phyloP scores from a whole-genome alignment of 208 protist genomes.

The Naegleria lovaniensis region DNA sequence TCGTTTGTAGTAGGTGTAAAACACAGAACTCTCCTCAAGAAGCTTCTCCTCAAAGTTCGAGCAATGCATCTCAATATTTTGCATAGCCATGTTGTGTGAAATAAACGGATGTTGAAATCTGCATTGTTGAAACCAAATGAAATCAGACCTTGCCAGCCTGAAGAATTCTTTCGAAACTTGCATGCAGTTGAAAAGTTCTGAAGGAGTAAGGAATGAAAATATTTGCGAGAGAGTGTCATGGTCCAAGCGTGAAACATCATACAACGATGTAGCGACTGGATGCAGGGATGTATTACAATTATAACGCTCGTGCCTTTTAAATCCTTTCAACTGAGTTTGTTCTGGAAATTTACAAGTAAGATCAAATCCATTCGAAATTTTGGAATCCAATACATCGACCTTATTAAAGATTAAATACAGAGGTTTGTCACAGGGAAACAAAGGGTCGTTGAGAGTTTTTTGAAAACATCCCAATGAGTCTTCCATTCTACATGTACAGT shows the following conservation, averaged over 20 bases:
- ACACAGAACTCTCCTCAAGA: background rate
- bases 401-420: background rate
- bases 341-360: too few relatives aligned
- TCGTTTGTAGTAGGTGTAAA: background rate
- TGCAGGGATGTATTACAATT: too few relatives aligned
- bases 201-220: background rate
- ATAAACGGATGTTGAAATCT: background rate
- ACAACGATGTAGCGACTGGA: too few relatives aligned
- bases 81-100: background rate
- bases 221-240: background rate
- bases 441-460: background rate
- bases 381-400: background rate
- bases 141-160: background rate
- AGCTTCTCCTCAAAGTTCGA: background rate
- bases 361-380: background rate
- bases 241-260: too few relatives aligned
- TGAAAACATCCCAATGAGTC: background rate
- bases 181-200: background rate
- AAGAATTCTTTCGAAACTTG: background rate
- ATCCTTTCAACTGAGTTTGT: too few relatives aligned
- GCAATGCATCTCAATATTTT: background rate
- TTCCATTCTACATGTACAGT: background rate
- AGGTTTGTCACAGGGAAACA: background rate
- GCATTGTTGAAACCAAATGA: background rate
- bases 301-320: too few relatives aligned